Percentiles rank a stretch among this genome's conserved stretches.
phyloP scores from a whole-genome alignment of 805 yeast species.

The Cyberlindnera americana region DNA sequence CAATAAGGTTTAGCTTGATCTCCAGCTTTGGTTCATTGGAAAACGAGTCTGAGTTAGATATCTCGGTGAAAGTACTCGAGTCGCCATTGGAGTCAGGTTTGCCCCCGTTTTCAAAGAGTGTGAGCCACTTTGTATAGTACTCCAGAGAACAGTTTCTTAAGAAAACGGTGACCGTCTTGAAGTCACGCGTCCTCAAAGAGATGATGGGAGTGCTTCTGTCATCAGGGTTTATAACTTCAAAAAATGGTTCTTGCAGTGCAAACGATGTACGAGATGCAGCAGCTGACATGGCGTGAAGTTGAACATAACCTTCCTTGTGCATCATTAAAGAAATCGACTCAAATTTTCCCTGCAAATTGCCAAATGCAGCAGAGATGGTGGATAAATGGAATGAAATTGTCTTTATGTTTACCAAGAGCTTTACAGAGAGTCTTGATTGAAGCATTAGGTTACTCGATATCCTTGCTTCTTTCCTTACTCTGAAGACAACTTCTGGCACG shows the following conservation, averaged over 20 bases:
- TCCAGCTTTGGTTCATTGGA: slow-evolving; percentile 11
- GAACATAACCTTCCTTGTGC: slow-evolving; percentile 20
- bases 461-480: slow-evolving; percentile 24
- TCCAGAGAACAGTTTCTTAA: slow-evolving; percentile 48
- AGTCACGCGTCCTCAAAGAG: slow-evolving; percentile 35
- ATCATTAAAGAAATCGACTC: slow-evolving; percentile 13
- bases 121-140: slow-evolving; percentile 60
- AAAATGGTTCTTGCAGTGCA: slow-evolving; percentile 27
- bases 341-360: slow-evolving; percentile 26
- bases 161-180: slow-evolving; percentile 37
- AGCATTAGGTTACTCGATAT: slow-evolving; percentile 19
- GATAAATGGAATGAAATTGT: slow-evolving; percentile 15
- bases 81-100: slow-evolving; percentile 11
- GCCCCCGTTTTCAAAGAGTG: slow-evolving; percentile 33
- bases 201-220: slow-evolving; percentile 38
- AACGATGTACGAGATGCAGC: slow-evolving; percentile 11
- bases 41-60: slow-evolving; percentile 9
- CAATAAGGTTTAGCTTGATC: slow-evolving; percentile 33
- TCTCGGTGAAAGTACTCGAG: slow-evolving; percentile 2
- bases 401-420: slow-evolving; percentile 12
- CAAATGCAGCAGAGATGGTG: slow-evolving; percentile 31
- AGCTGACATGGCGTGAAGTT: slow-evolving; percentile 17
- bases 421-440: slow-evolving; percentile 20
- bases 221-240: slow-evolving; percentile 32
- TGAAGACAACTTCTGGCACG: slow-evolving; percentile 21